phyloP scores from a whole-genome alignment of 225 moss, liverwort and hornwort species.

The Neckera pumila region DNA sequence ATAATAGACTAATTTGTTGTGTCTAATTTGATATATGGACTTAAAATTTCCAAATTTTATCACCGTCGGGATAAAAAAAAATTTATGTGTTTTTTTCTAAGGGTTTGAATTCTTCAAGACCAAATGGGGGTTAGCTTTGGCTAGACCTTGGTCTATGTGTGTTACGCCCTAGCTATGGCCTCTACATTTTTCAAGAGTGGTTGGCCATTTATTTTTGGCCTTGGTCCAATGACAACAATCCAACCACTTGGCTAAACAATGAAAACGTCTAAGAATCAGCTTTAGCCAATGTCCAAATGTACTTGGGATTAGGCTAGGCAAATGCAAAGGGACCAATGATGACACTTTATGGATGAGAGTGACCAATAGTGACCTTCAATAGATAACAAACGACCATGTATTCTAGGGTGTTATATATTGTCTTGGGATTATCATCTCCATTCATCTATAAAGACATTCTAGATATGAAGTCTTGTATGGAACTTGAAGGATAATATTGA shows the following conservation, averaged over 20 bases:
- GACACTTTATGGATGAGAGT: accelerated
- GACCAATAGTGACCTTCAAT: accelerated
- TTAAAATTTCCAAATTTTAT: neutral
- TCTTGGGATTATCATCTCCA: accelerated
- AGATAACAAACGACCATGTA: neutral
- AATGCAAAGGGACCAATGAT: accelerated
- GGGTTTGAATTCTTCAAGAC: neutral
- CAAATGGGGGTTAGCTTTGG: neutral
- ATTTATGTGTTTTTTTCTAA: neutral
- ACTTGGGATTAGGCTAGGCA: accelerated
- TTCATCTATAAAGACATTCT: accelerated
- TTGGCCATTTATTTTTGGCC: neutral
- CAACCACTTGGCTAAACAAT: neutral
- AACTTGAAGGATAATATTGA: neutral
- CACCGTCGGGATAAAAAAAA: neutral
- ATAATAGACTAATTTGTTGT: too few relatives aligned
- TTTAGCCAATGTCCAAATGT: neutral
- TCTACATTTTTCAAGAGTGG: neutral
- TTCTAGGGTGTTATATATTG: accelerated
- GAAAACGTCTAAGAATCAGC: accelerated
- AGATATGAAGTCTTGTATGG: neutral
- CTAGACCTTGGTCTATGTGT: neutral
- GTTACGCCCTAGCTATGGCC: neutral
- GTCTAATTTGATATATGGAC: neutral
- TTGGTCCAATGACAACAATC: neutral